Base-by-base conservation (phyloP, 768 basidiomycete species). In the Tulasnella sp. region DNA sequence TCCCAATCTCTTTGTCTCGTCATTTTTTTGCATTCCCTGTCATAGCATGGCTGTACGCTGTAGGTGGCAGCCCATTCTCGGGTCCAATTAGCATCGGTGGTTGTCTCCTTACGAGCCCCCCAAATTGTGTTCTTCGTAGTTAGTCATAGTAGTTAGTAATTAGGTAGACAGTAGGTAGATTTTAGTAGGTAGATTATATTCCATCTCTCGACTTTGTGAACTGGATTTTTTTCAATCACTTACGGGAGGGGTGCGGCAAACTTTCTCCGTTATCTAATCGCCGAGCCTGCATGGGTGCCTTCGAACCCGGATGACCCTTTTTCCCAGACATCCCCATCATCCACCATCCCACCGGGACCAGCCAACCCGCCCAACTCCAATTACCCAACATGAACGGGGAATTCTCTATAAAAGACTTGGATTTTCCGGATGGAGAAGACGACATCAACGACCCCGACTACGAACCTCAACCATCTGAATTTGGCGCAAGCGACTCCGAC, bases 31-130 rank as follows among this genome's bases (percentile, higher is more conserved):
- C 72, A 71, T 49, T 73, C 36, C 34, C 67, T 67, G 67, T 49
- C 72, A 73, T 73, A 73, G 72, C 72, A 73, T 73, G 72, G 72
- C 25, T 54, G 34, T 49, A 42, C 72, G 49, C 72, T 73, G 72
- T 73, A 73, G 72, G 72, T 73, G 72, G 45, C 34, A 54, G 39
- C 49, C 72, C 72, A 22, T 42, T 73, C 72, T 22, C 45, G 9
- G 42, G 34, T 42, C 69, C 38, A 31, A 71, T 34, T 73, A 73
- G 72, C 72, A 73, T 73, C 72, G 72, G 72, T 31, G 67, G 31
- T 34, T 70, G 69, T 45, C 72, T 73, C 72, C 72, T 73, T 73
- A 73, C 39, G 72, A 73, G 72, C 72, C 3, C 45, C 38, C 72
- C 42, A 73, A 73, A 73, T 15, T n/a, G 39, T 42, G 72, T 73